phyloP scores from a whole-genome alignment of 768 basidiomycete species.

The Arthromyces matolae region DNA sequence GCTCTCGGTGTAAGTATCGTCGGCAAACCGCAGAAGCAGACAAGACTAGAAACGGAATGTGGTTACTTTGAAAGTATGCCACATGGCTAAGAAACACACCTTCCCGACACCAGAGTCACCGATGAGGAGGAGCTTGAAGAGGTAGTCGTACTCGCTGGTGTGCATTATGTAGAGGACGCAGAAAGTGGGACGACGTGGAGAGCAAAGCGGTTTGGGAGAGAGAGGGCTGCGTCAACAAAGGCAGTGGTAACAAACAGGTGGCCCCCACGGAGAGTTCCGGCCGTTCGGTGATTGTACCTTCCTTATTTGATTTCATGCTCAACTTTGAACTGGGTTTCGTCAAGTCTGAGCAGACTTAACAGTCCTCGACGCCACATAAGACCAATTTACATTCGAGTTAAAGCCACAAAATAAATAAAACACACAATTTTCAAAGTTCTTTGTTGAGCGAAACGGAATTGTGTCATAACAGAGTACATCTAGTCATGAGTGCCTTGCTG shows the following conservation, averaged over 20 bases:
- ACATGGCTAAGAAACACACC: slow-evolving; percentile 38
- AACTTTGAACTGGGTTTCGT: not conserved
- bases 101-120: slow-evolving; percentile 96
- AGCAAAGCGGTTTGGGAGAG: slow-evolving; percentile 28
- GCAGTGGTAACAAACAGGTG: slow-evolving; percentile 21
- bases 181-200: slow-evolving; percentile 18
- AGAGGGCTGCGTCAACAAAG: slow-evolving; percentile 28
- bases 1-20: slow-evolving; percentile 96
- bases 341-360: not conserved
- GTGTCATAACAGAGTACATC: no score
- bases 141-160: slow-evolving; percentile 92
- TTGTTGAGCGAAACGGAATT: no score
- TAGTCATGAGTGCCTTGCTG: slow-evolving; percentile 18
- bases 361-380: no score
- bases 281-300: slow-evolving; percentile 12
- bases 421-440: no score
- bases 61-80: slow-evolving; percentile 20
- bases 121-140: slow-evolving; percentile 94
- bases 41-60: slow-evolving; percentile 63
- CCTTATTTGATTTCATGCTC: not conserved
- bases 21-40: slow-evolving; percentile 86
- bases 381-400: no score
- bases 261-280: slow-evolving; percentile 13
- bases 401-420: no score
- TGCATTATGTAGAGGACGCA: no score